A percentile compares a stretch with the other conserved stretches of the same genome.
phyloP scores from a whole-genome alignment of 2,329 filamentous ascomycete species.

The Aspergillus unguis region DNA sequence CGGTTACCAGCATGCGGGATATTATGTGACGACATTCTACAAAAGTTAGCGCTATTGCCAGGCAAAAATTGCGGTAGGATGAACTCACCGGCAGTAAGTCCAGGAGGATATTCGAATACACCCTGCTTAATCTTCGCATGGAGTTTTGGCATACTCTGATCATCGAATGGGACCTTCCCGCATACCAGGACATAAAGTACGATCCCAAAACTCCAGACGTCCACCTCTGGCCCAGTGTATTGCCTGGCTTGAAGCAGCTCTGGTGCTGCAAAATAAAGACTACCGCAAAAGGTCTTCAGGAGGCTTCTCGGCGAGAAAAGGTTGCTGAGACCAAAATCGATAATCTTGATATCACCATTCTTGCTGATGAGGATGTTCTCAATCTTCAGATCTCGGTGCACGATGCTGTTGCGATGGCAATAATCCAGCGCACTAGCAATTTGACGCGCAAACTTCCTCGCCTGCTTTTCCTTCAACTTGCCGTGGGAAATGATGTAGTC shows the following conservation, averaged over 20 bases:
- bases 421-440: slow-evolving; percentile 96
- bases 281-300: slow-evolving; percentile 95
- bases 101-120: slow-evolving; percentile 89
- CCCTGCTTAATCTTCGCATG: slow-evolving; percentile 99
- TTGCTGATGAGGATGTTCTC: slow-evolving; percentile 99
- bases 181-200: slow-evolving; percentile 96
- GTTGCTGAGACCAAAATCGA: slow-evolving; percentile 97
- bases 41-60: slow-evolving; percentile 34
- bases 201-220: slow-evolving; percentile 98
- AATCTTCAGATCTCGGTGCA: slow-evolving; percentile 96
- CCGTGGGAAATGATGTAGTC: slow-evolving; percentile 99
- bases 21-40: slow-evolving; percentile 91
- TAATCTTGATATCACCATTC: slow-evolving; percentile 98
- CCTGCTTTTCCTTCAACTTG: slow-evolving; percentile 96
- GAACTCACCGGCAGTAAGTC: slow-evolving; percentile 77
- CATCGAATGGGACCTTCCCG: slow-evolving; percentile 96
- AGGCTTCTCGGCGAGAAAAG: slow-evolving; percentile 81
- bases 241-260: slow-evolving; percentile 90
- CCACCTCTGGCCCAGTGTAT: slow-evolving; percentile 94
- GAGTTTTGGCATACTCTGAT: slow-evolving; percentile 97
- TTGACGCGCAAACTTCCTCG: slow-evolving; percentile 93
- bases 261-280: slow-evolving; percentile 94
- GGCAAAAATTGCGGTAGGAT: slow-evolving; percentile 8
- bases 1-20: slow-evolving; percentile 91
- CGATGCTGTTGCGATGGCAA: slow-evolving; percentile 96